Conservation (phyloP, 2,329 filamentous ascomycete genomes). For the Dothistroma pini region DNA sequence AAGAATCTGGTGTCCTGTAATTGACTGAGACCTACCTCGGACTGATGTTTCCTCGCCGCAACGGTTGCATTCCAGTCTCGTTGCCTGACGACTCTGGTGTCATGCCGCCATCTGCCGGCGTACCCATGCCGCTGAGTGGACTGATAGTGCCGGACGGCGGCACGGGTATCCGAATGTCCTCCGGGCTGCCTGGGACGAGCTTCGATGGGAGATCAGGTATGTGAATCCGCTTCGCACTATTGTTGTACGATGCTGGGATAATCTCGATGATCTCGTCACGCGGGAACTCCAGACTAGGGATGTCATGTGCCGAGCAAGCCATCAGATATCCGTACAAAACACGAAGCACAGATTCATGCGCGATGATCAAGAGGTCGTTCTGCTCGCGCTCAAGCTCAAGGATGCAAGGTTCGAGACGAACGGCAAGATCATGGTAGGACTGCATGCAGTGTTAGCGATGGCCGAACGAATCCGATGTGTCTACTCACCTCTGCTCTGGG, state of each 20-base stretch:
- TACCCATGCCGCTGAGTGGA: slow-evolving; percentile 41
- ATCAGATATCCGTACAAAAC: slow-evolving; percentile 97
- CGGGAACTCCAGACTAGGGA: slow-evolving; percentile 88
- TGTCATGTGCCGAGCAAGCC: slow-evolving; percentile 95
- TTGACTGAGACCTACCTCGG: neutral
- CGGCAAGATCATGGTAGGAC: slow-evolving; percentile 98
- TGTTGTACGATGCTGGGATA: slow-evolving; percentile 95
- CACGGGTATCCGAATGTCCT: slow-evolving; percentile 76
- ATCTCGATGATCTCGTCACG: slow-evolving; percentile 99
- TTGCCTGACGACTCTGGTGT: slow-evolving; percentile 14
- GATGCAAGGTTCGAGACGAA: slow-evolving; percentile 95
- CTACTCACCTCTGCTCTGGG: slow-evolving; percentile 77
- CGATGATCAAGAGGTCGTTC: slow-evolving; percentile 96
- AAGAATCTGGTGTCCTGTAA: neutral
- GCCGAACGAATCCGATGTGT: neutral
- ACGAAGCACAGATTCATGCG: slow-evolving; percentile 94
- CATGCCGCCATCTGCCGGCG: slow-evolving; percentile 22
- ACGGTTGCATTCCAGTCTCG: slow-evolving; percentile 10
- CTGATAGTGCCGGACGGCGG: slow-evolving; percentile 44
- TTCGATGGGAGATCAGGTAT: slow-evolving; percentile 66
- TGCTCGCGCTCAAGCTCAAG: slow-evolving; percentile 95
- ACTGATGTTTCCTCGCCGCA: slow-evolving; percentile 9
- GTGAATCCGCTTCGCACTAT: slow-evolving; percentile 84
- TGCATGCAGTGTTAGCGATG: slow-evolving; percentile 37
- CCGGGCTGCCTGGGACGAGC: slow-evolving; percentile 72